Evolutionary conservation across 176 grass and related monocot genomes (phyloP), one percentile per base, ranked within the genome.

Genomic region (Canna indica): DNA sequence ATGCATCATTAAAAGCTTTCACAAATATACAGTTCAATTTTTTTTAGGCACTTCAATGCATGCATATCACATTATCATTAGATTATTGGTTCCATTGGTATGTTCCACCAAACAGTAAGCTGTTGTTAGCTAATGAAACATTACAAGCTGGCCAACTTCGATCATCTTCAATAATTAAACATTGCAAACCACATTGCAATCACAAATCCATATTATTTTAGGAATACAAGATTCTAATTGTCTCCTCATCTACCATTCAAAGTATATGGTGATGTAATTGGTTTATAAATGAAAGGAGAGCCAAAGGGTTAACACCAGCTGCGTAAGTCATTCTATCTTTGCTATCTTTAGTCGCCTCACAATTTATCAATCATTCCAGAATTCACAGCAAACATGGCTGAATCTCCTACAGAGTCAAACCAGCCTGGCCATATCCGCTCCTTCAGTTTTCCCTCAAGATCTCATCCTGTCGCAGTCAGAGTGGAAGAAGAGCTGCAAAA

Each of bases 371-470:
- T 24, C 17, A 11, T 3, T n/a, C 53, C 53, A 24, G 53, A 58
- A 25, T 7, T 8, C 17, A 22, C 7, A 38, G 63, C 34, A 20
- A 66, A 66, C 7, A 34, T 32, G 33, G 31, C 29, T 0, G 4
- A 0, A 65, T 18, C 29, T 36, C 15, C 56, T 29, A 28, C 25
- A 38, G 35, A 18, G n/a, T 0, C 33, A 67, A 16, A 52, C 67
- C 73, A 68, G 80, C 59, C 54, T n/a, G 30, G 60, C 68, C 67
- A 77, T 64, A 36, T 68, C 31, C 17, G 73, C 61, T 71, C 70
- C 58, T 2, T 36, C 67, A 81, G 79, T 46, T 17, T 83, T 57
- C 48, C 82, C 68, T 66, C 26, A 13, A 76, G 68, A 58, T 72
- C 57, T 68, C 32, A 0, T 10, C 33, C 63, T n/a, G 63, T 28